Evolutionary conservation across 1,284 basidiomycete species (phyloP), one percentile per base, ranked within the genome.

Genomic region (Ceratobasidium sp.): DNA sequence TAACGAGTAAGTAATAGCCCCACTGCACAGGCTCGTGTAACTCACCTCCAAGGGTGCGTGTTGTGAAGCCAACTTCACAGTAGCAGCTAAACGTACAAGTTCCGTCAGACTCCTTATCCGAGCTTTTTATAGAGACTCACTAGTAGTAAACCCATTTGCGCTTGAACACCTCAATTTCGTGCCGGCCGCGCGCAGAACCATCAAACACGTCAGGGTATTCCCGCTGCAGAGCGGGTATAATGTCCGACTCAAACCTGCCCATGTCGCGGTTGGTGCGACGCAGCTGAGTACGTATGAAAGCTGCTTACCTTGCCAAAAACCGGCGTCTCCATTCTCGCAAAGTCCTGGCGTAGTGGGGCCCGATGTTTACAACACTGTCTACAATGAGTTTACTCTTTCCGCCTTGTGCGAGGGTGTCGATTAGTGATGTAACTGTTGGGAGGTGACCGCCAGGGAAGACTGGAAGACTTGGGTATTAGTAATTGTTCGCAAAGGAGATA

Each of bases 371-470:
- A 6, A 93, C 85, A 19, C 89, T 89, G 77, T 94, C 93, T 47
- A 93, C 86, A 29, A 91, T 84, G 41, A 94, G 86, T 15, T 85
- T 84, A 27, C 89, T 89, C 29, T 86, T 80, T 0, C 90, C 86
- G 8, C 91, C 92, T 41, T 84, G 81, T 14, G 84, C 80, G 73
- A 93, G 83, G 4, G 88, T 87, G 66, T 88, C 83, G 15, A 90
- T 82, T 33, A 76, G 74, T 50, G 50, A 36, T 1, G 90, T 89
- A 8, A 94, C 83, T 0, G 90, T 90, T 3, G 93, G 93, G 9
- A 94, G 84, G 80, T 91, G 89, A 0, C 91, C 92, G 2, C 93
- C 93, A 1, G 93, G 93, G 84, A 94, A 95, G 78, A 94, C 90
- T 90, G 76, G 22, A 57, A 33, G 9, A 57, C 29, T 14, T 57